Evolutionary conservation across 768 basidiomycete genomes (phyloP).

Genomic region (Cyathus striatus): DNA sequence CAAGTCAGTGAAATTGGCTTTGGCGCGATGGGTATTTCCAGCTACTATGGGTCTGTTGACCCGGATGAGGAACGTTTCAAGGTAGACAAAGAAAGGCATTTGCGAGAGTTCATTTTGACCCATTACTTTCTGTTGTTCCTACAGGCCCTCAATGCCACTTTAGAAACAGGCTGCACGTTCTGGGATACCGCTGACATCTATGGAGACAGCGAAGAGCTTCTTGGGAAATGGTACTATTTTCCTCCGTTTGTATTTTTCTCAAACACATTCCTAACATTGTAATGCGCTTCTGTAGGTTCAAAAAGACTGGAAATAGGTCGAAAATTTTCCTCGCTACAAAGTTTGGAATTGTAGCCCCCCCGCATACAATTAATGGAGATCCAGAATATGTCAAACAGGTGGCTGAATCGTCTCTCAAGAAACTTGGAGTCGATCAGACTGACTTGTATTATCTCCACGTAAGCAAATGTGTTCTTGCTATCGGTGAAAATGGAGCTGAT

Average conservation of each 20-base stretch:
- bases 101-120: too few species aligned
- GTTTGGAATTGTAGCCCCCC: conserved; percentile 14
- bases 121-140: not conserved
- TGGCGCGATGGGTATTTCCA: conserved; percentile 42
- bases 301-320: conserved; percentile 42
- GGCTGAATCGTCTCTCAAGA: conserved; percentile 32
- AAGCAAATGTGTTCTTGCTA: conserved; percentile 10
- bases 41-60: conserved; percentile 36
- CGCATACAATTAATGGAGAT: conserved; percentile 16
- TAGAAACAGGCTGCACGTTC: conserved; percentile 34
- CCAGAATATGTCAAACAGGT: conserved; percentile 34
- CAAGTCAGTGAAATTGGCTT: conserved; percentile 50
- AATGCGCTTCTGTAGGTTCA: conserved; percentile 29
- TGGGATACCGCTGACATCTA: conserved; percentile 50
- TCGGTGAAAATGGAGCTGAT: not conserved
- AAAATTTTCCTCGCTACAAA: conserved; percentile 65
- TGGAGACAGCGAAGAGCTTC: conserved; percentile 34
- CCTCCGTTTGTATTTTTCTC: too few species aligned
- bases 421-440: conserved; percentile 33
- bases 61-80: conserved; percentile 58
- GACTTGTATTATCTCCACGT: conserved; percentile 47
- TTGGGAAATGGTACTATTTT: conserved; percentile 36
- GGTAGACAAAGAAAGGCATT: conserved; percentile 25
- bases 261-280: not conserved
- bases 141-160: conserved; percentile 38